These are phyloP conservation scores for Tylopilus felleus DNA, from an alignment of 768 basidiomycete genomes.

Conservation along the genomic window DNA sequence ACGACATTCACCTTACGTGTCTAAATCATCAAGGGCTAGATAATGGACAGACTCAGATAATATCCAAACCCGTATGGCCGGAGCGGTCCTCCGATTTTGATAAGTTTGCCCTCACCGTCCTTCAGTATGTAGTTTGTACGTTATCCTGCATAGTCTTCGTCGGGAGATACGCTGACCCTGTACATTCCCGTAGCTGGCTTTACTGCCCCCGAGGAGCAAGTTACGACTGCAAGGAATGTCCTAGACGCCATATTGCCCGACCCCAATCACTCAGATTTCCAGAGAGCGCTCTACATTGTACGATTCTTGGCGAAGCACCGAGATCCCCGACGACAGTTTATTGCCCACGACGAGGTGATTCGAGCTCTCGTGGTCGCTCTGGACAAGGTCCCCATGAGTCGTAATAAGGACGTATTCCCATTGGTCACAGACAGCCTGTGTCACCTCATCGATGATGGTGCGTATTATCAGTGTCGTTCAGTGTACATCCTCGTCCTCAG, in stretches of 20 bases:
- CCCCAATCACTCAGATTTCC: not conserved
- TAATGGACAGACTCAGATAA: not conserved
- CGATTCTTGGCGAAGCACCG: not conserved
- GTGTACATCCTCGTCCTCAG: not conserved
- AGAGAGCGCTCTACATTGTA: not conserved
- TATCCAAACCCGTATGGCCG: not conserved
- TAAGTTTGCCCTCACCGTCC: not conserved
- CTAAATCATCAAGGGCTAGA: not conserved
- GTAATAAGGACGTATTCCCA: not conserved
- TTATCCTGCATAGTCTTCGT: not conserved
- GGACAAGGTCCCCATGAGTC: not conserved
- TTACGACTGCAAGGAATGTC: not conserved
- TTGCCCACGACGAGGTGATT: not conserved
- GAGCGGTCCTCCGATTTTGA: not conserved
- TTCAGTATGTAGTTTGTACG: not conserved
- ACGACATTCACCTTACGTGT: not conserved
- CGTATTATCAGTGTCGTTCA: not conserved
- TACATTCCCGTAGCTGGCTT: not conserved
- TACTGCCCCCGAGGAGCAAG: not conserved
- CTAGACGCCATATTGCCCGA: not conserved
- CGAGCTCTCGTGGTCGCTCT: not conserved
- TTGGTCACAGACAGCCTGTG: slow-evolving; percentile 1
- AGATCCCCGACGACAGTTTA: not conserved
- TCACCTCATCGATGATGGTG: not conserved
- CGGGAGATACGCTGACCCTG: not conserved